phyloP scores from a whole-genome alignment of 805 yeast species.

The Candida oleophila region DNA sequence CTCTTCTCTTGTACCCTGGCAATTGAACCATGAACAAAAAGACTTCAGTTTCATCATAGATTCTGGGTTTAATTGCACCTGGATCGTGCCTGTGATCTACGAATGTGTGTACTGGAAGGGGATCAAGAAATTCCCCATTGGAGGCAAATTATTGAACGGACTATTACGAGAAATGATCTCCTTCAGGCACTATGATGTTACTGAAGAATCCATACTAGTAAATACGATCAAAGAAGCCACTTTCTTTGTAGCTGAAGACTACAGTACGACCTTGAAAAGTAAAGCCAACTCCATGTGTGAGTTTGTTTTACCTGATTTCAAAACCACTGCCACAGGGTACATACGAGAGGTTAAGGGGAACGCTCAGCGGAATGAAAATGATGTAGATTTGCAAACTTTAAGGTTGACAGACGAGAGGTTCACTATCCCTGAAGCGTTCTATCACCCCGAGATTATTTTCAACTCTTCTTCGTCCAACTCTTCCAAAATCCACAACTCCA shows the following conservation, averaged over 20 bases:
- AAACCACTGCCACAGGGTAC: slow-evolving; percentile 75
- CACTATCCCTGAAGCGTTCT: slow-evolving; percentile 80
- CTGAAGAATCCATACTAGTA: slow-evolving; percentile 83
- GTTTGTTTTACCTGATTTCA: slow-evolving; percentile 86
- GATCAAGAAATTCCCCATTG: slow-evolving; percentile 75
- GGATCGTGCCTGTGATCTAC: slow-evolving; percentile 80
- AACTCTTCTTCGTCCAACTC: slow-evolving; percentile 25
- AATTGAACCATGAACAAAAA: slow-evolving; percentile 7
- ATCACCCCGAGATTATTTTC: slow-evolving; percentile 72
- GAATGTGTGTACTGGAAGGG: slow-evolving; percentile 79
- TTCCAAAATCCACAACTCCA: slow-evolving; percentile 39
- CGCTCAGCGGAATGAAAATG: slow-evolving; percentile 17
- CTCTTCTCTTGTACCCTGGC: slow-evolving; percentile 43
- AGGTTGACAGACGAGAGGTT: slow-evolving; percentile 81
- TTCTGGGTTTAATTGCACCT: slow-evolving; percentile 83
- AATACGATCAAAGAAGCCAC: slow-evolving; percentile 82
- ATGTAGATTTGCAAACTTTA: slow-evolving; percentile 62
- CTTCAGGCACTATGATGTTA: slow-evolving; percentile 87
- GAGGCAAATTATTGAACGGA: slow-evolving; percentile 84
- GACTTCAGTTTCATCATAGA: slow-evolving; percentile 75
- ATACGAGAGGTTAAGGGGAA: neutral
- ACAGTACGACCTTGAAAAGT: slow-evolving; percentile 43
- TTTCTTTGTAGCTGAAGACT: slow-evolving; percentile 66
- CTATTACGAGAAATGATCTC: slow-evolving; percentile 80
- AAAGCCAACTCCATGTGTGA: slow-evolving; percentile 47